These are phyloP conservation scores for Capsicum baccatum DNA, from an alignment of 257 asterid genomes.

Conservation along the genomic window DNA sequence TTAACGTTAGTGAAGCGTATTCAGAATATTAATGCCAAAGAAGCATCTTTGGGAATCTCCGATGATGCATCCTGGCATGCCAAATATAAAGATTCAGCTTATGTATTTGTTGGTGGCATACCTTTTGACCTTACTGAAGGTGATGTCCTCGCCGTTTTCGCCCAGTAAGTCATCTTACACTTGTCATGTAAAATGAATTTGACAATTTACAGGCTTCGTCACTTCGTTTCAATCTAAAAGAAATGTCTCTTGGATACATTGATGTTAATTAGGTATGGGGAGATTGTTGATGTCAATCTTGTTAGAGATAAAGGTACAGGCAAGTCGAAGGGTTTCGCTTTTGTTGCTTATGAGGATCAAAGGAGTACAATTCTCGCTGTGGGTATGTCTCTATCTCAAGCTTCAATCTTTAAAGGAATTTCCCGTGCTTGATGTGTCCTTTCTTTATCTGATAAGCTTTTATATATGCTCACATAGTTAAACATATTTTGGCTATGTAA, in stretches of 20 bases:
- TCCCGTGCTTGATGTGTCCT: not conserved
- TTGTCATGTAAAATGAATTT: not conserved
- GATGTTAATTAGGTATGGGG: slow-evolving; percentile 74
- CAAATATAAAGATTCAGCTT: slow-evolving; percentile 92
- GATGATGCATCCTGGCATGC: slow-evolving; percentile 97
- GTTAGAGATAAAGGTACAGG: slow-evolving; percentile 92
- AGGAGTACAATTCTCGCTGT: slow-evolving; percentile 94
- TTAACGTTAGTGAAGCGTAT: slow-evolving; percentile 89
- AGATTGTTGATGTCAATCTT: slow-evolving; percentile 86
- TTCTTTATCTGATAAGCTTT: not conserved
- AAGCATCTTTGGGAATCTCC: slow-evolving; percentile 81
- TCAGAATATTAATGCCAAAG: slow-evolving; percentile 77
- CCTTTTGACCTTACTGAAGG: slow-evolving; percentile 97
- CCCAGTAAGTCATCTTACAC: slow-evolving; percentile 61
- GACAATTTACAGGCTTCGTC: too few relatives aligned
- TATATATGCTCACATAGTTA: not conserved
- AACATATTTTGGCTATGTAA: not conserved
- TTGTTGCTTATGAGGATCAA: slow-evolving; percentile 96
- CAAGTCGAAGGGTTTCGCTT: slow-evolving; percentile 93
- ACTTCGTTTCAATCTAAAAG: not conserved
- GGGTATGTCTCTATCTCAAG: slow-evolving; percentile 53
- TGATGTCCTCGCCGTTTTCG: slow-evolving; percentile 87
- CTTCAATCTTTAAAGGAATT: not conserved
- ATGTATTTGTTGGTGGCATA: slow-evolving; percentile 82
- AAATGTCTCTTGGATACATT: not conserved